A percentile compares a stretch with the other conserved stretches of the same genome.
Conservation (phyloP, 441 rosid genomes). For the Raphanus hybrid region DNA sequence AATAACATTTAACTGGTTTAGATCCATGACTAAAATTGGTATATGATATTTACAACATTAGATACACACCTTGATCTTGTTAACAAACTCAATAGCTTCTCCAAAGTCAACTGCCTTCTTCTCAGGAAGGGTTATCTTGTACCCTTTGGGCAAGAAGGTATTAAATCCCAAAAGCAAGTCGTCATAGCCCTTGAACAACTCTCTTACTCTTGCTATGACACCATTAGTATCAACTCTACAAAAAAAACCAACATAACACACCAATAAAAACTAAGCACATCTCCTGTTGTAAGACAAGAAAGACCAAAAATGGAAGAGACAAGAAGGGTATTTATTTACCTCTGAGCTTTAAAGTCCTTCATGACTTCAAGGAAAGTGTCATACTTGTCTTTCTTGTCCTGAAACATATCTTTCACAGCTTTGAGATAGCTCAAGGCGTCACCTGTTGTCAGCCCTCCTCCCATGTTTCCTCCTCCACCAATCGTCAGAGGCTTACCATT, state of each 20-base stretch:
- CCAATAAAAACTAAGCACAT: constrained; percentile 13
- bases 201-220: constrained; percentile 88
- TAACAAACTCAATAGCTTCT: constrained; percentile 89
- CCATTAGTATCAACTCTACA: constrained; percentile 94
- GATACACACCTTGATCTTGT: constrained; percentile 84
- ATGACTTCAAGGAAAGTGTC: too few species aligned
- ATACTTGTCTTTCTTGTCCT: too few species aligned
- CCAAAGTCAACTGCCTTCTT: constrained; percentile 93
- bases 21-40: neutral
- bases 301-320: neutral
- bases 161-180: constrained; percentile 87
- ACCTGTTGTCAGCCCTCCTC: too few species aligned
- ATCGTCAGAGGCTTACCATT: too few species aligned
- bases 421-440: constrained; percentile 32
- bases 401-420: constrained; percentile 65
- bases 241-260: constrained; percentile 25
- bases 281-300: neutral
- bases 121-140: constrained; percentile 85
- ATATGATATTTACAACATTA: constrained; percentile 15
- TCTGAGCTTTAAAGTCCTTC: too few species aligned
- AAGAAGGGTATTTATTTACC: too few species aligned
- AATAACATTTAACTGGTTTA: neutral
- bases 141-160: constrained; percentile 94
- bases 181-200: constrained; percentile 75
- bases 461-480: too few species aligned